Percentiles rank a stretch among this genome's conserved stretches.
phyloP scores from a whole-genome alignment of 2,329 filamentous ascomycete genomes.

The Fusarium azukiicola region DNA sequence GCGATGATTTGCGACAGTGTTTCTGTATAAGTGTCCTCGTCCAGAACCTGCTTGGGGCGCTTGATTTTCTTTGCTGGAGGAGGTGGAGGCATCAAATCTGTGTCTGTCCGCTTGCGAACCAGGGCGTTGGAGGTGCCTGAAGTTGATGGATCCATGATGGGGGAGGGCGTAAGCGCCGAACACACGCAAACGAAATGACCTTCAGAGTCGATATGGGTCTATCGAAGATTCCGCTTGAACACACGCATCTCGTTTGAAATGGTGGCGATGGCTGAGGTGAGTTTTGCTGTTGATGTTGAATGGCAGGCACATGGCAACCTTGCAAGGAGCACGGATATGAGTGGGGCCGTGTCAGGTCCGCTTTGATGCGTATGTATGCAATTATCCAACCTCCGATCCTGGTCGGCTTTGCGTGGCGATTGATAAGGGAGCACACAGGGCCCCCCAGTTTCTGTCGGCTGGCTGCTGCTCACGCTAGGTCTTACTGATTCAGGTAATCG shows the following conservation, averaged over 20 bases:
- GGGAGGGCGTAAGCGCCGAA: conserved; percentile 1
- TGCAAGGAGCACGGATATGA: conserved; percentile 13
- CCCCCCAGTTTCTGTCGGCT: conserved; percentile 40
- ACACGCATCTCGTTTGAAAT: background rate
- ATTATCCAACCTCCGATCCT: conserved; percentile 45
- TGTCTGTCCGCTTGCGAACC: conserved; percentile 84
- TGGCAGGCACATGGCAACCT: conserved; percentile 2
- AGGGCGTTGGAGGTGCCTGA: conserved; percentile 75
- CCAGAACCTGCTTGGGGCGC: conserved; percentile 91
- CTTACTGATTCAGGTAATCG: conserved; percentile 49
- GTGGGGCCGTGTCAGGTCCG: conserved; percentile 37
- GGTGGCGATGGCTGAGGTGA: background rate
- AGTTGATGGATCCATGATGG: conserved; percentile 61
- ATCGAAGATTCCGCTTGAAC: too few species aligned
- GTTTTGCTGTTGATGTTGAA: conserved; percentile 13
- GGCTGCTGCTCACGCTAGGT: conserved; percentile 46
- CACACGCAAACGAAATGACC: background rate
- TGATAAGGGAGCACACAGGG: conserved; percentile 46
- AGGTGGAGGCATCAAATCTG: conserved; percentile 91
- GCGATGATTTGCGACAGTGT: conserved; percentile 96
- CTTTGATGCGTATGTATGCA: conserved; percentile 52
- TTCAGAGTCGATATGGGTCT: background rate
- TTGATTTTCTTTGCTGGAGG: conserved; percentile 94
- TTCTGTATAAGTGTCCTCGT: conserved; percentile 96
- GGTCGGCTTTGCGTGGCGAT: conserved; percentile 42